Evolutionary conservation across 352 stramenopile genomes (phyloP).

Genomic region (Thalassiosira oceanica): DNA sequence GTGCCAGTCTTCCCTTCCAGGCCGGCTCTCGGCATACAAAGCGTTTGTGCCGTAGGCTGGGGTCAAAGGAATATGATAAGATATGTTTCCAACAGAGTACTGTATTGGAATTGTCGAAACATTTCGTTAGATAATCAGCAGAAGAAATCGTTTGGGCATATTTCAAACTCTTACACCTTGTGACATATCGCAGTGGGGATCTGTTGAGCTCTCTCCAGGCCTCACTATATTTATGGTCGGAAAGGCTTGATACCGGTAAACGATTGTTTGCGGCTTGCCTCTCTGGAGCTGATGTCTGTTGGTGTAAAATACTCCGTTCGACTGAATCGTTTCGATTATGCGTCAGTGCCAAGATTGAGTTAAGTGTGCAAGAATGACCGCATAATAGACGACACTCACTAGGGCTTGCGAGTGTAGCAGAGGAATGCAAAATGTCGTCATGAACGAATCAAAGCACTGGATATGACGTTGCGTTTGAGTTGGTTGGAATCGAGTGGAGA

Average conservation of each 20-base stretch:
- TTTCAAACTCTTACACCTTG: too few species aligned
- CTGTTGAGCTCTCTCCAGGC: conserved; percentile 52
- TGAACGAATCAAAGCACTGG: conserved; percentile 70
- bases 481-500: too few species aligned
- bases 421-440: conserved; percentile 67
- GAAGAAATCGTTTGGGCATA: too few species aligned
- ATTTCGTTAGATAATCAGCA: too few species aligned
- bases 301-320: conserved; percentile 55
- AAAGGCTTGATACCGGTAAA: conserved; percentile 73
- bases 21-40: conserved; percentile 64
- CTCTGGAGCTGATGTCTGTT: conserved; percentile 43
- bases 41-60: conserved; percentile 60
- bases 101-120: too few species aligned
- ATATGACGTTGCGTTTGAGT: too few species aligned
- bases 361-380: too few species aligned
- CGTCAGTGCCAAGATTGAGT: too few species aligned
- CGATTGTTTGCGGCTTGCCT: conserved; percentile 31
- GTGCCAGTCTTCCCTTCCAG: conserved; percentile 71
- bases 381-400: too few species aligned
- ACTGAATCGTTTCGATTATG: too few species aligned
- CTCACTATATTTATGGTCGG: conserved; percentile 60
- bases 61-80: conserved; percentile 73
- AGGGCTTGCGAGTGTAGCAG: conserved; percentile 66
- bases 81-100: conserved; percentile 62
- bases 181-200: conserved; percentile 59